Percentiles rank a stretch among this genome's conserved stretches.
Conservation (phyloP, 768 basidiomycete species). For the Trametes cubensis region DNA sequence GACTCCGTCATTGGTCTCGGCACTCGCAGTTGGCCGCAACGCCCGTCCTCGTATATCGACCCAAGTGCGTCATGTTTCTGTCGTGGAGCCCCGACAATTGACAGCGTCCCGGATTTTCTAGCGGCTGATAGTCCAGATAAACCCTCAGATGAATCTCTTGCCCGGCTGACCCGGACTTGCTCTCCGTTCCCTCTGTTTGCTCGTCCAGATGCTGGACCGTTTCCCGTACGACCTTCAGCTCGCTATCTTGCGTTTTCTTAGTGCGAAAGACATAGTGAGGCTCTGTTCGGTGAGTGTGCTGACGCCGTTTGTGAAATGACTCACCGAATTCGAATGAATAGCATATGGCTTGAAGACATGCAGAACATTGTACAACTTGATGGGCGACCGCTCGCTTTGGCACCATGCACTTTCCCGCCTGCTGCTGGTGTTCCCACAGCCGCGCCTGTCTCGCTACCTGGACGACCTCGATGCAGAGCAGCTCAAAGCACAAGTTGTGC, state of each 20-base stretch:
- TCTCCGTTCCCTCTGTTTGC: conserved; percentile 7
- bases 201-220: conserved; percentile 10
- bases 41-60: conserved; percentile 1
- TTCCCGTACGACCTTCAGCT: conserved; percentile 21
- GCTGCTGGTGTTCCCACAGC: conserved; percentile 19
- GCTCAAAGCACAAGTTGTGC: conserved; percentile 13
- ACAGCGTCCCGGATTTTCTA: conserved; percentile 1
- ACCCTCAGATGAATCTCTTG: conserved; percentile 1
- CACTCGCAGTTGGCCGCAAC: conserved; percentile 10
- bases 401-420: conserved; percentile 16
- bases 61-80: conserved; percentile 17
- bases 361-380: conserved; percentile 11
- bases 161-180: conserved; percentile 2
- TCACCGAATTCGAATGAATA: not conserved
- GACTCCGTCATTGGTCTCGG: conserved; percentile 22
- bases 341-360: conserved; percentile 11
- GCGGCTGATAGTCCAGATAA: conserved; percentile 24
- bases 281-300: conserved; percentile 18
- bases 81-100: conserved; percentile 5
- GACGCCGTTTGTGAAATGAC: not conserved
- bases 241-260: conserved; percentile 7
- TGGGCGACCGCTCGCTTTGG: conserved; percentile 20
- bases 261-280: conserved; percentile 11
- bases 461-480: conserved; percentile 1
- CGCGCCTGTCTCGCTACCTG: conserved; percentile 10